phyloP scores from a whole-genome alignment of 192 early-diverging fungal species.

The Coemansia sp. region DNA sequence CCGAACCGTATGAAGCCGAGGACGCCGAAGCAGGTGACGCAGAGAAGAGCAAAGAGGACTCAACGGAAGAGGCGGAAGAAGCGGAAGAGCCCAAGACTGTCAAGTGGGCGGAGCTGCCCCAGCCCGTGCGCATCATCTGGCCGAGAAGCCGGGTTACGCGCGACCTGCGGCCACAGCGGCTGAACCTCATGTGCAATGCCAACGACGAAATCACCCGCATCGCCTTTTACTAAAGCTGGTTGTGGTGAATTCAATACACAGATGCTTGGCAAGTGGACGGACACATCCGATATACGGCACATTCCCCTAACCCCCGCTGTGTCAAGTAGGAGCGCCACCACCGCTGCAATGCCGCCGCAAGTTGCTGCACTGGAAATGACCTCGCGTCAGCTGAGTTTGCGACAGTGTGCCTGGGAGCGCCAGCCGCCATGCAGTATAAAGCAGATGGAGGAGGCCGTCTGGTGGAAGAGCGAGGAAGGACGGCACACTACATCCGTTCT shows the following conservation, averaged over 20 bases:
- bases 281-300: too few relatives aligned
- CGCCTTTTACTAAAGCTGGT: constrained; percentile 10
- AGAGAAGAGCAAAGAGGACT: not conserved
- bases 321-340: too few relatives aligned
- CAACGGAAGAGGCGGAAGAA: not conserved
- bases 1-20: not conserved
- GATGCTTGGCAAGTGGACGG: not conserved
- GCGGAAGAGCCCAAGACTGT: constrained; percentile 3
- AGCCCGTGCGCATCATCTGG: constrained; percentile 22
- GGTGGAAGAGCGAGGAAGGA: too few relatives aligned
- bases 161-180: constrained; percentile 20
- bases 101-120: constrained; percentile 22
- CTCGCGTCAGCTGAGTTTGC: too few relatives aligned
- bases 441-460: too few relatives aligned
- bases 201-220: constrained; percentile 12
- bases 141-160: constrained; percentile 26
- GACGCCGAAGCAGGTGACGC: not conserved
- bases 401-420: too few relatives aligned
- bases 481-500: too few relatives aligned
- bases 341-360: too few relatives aligned
- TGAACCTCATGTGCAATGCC: constrained; percentile 26
- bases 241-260: not conserved
- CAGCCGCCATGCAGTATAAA: too few relatives aligned
- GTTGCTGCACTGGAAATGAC: too few relatives aligned
- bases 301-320: too few relatives aligned